Conservation (phyloP, 31 red algal species). For the Odonthalia washingtoniensis region DNA sequence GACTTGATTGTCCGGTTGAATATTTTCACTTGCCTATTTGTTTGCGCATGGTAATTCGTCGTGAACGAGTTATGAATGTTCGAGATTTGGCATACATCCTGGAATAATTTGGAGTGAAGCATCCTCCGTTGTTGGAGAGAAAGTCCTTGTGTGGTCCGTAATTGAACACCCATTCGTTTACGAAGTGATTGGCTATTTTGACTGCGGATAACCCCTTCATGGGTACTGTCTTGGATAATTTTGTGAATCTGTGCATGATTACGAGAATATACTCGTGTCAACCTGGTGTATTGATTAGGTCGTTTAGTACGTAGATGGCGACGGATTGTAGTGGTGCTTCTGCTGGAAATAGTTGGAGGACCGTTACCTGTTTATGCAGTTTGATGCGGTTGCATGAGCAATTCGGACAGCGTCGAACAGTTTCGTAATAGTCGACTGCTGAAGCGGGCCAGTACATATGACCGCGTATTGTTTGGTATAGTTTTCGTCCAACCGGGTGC, state of each 20-base stretch:
- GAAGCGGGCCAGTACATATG: slow-evolving; percentile 56
- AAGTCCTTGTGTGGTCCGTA: too few species aligned
- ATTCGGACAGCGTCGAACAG: slow-evolving; percentile 4
- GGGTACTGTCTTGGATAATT: slow-evolving; percentile 35
- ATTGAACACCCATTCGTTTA: too few species aligned
- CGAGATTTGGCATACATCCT: slow-evolving; percentile 28
- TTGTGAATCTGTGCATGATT: too few species aligned
- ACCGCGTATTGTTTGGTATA: too few species aligned
- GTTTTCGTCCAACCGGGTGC: slow-evolving; percentile 20
- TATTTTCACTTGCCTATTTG: slow-evolving; percentile 52
- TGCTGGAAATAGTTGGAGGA: neutral
- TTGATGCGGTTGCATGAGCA: slow-evolving; percentile 40
- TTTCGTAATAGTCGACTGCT: slow-evolving; percentile 3
- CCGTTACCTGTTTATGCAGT: neutral
- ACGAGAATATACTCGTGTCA: too few species aligned
- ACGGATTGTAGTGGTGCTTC: too few species aligned
- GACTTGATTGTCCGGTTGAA: slow-evolving; percentile 41
- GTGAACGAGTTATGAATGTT: slow-evolving; percentile 42
- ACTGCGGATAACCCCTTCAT: too few species aligned
- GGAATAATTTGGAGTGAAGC: slow-evolving; percentile 45
- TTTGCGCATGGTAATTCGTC: slow-evolving; percentile 55
- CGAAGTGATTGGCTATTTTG: too few species aligned
- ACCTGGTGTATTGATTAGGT: too few species aligned
- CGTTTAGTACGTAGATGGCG: slow-evolving; percentile 4
- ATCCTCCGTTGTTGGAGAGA: too few species aligned